phyloP scores from a whole-genome alignment of 495 filamentous ascomycete species.

The Halenospora varia region DNA sequence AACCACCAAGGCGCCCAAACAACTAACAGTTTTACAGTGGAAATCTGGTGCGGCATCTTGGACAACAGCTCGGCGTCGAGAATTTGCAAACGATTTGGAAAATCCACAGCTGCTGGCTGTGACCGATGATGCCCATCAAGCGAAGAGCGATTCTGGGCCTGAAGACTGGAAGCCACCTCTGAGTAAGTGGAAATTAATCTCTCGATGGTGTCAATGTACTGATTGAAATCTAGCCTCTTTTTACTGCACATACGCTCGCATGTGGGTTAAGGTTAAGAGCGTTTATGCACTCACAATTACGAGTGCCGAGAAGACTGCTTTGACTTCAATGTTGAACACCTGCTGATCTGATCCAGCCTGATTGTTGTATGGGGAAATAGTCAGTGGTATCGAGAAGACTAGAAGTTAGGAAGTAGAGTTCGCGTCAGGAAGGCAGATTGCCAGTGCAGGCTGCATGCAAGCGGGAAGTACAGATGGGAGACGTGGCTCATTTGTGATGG shows the following conservation, averaged over 20 bases:
- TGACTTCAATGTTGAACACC: constrained; percentile 59
- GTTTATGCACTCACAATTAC: constrained; percentile 56
- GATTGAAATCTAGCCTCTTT: constrained; percentile 38
- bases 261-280: constrained; percentile 68
- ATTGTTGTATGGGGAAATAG: too few relatives aligned
- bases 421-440: too few relatives aligned
- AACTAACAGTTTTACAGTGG: neutral
- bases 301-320: constrained; percentile 55
- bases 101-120: constrained; percentile 71
- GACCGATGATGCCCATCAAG: constrained; percentile 67
- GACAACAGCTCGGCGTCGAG: constrained; percentile 58
- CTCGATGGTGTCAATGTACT: neutral
- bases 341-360: too few relatives aligned
- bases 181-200: constrained; percentile 28
- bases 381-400: too few relatives aligned
- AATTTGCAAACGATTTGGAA: constrained; percentile 68
- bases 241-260: constrained; percentile 69
- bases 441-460: too few relatives aligned
- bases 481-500: too few relatives aligned
- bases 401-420: too few relatives aligned
- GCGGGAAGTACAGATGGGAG: too few relatives aligned
- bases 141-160: constrained; percentile 64
- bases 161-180: constrained; percentile 72
- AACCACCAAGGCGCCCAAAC: neutral
- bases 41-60: constrained; percentile 49